Evolutionary conservation across 2,329 filamentous ascomycete species (phyloP).

Genomic region (Scytalidium lignicola): DNA sequence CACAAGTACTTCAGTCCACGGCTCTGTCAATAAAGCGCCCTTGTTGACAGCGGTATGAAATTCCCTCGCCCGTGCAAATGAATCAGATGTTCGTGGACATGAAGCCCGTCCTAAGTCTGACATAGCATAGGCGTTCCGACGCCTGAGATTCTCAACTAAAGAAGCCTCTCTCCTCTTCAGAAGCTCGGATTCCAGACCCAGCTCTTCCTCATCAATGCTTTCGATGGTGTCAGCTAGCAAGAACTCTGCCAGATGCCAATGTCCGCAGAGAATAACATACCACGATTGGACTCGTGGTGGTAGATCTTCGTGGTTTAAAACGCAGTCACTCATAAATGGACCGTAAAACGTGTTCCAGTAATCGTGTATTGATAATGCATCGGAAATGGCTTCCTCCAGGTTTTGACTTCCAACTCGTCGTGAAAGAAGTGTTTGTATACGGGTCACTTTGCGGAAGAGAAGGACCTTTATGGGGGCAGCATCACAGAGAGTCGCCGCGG

Average conservation of each 20-base stretch:
- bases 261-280: conserved; percentile 52
- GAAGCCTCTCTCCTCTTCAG: conserved; percentile 22
- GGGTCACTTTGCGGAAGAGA: conserved; percentile 50
- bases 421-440: conserved; percentile 48
- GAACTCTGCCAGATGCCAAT: conserved; percentile 53
- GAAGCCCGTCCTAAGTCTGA: conserved; percentile 41
- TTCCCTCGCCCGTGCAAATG: conserved; percentile 18
- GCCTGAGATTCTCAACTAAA: conserved; percentile 36
- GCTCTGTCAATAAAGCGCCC: conserved; percentile 53
- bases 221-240: conserved; percentile 50
- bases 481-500: conserved; percentile 43
- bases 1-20: conserved; percentile 53
- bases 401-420: conserved; percentile 30
- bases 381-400: conserved; percentile 44
- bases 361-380: conserved; percentile 44
- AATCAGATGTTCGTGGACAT: conserved; percentile 31
- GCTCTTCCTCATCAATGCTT: conserved; percentile 37
- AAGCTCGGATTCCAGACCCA: conserved; percentile 23
- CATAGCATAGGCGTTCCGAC: conserved; percentile 39
- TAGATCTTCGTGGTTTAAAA: conserved; percentile 43
- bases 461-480: conserved; percentile 55
- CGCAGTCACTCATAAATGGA: conserved; percentile 46
- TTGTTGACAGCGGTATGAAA: conserved; percentile 50
- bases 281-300: conserved; percentile 52
- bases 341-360: conserved; percentile 51